phyloP scores from a whole-genome alignment of 2,329 filamentous ascomycete species.

The Xylaria sp. region DNA sequence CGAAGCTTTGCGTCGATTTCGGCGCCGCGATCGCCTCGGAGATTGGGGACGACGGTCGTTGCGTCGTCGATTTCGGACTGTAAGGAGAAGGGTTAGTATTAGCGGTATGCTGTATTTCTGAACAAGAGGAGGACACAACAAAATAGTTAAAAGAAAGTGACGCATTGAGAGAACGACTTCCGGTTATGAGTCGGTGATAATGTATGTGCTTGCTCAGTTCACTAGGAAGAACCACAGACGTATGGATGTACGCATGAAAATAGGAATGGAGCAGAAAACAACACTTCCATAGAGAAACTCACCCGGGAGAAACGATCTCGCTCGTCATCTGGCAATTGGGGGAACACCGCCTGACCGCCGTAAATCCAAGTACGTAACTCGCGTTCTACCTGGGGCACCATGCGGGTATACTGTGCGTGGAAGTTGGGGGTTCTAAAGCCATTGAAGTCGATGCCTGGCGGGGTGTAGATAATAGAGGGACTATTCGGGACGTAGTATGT shows the following conservation, averaged over 20 bases:
- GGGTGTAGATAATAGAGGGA: constrained; percentile 44
- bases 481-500: constrained; percentile 42
- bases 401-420: constrained; percentile 47
- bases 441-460: constrained; percentile 41
- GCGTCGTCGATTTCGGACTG: constrained; percentile 42
- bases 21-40: neutral
- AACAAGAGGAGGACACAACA: neutral
- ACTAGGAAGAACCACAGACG: neutral
- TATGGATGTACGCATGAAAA: neutral
- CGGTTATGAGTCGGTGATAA: too few relatives aligned
- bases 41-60: constrained; percentile 3
- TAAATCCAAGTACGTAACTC: constrained; percentile 41
- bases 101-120: neutral
- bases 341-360: constrained; percentile 9
- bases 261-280: neutral
- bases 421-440: constrained; percentile 36
- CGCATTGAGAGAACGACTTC: too few relatives aligned
- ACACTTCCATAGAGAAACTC: constrained; percentile 28
- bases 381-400: constrained; percentile 47
- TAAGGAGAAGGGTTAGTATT: constrained; percentile 2
- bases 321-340: constrained; percentile 23
- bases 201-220: neutral
- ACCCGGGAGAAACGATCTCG: constrained; percentile 40
- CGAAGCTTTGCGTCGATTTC: constrained; percentile 28
- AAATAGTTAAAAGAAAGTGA: too few relatives aligned